Conservation (phyloP, 2,329 filamentous ascomycete genomes). For the Colletotrichum kahawae region DNA sequence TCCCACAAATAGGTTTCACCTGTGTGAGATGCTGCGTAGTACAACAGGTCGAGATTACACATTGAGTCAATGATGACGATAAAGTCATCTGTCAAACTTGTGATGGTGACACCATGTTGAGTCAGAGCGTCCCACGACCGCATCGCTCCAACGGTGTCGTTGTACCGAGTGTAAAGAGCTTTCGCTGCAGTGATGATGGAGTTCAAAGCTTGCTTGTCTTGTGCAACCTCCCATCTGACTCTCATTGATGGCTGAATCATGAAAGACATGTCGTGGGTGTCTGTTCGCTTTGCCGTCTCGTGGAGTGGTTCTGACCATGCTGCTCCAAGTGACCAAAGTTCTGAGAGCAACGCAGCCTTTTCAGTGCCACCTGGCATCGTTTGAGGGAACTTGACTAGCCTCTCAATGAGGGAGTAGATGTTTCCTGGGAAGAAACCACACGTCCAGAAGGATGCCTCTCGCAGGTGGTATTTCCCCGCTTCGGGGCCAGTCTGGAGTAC, state of each 20-base stretch:
- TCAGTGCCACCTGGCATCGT: constrained; percentile 10
- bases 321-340: constrained; percentile 29
- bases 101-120: constrained; percentile 33
- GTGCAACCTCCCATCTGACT: constrained; percentile 51
- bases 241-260: constrained; percentile 56
- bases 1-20: constrained; percentile 29
- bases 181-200: constrained; percentile 48
- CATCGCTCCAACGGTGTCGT: constrained; percentile 47
- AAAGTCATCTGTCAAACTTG: constrained; percentile 37
- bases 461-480: constrained; percentile 19
- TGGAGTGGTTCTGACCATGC: constrained; percentile 42
- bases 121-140: constrained; percentile 50
- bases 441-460: constrained; percentile 34
- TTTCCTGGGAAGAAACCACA: constrained; percentile 44
- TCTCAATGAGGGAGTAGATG: constrained; percentile 38
- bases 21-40: constrained; percentile 37
- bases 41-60: constrained; percentile 43
- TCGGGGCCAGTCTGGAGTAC: constrained; percentile 23
- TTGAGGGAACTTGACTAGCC: constrained; percentile 34
- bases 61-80: constrained; percentile 49
- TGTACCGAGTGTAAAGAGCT: constrained; percentile 47
- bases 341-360: constrained; percentile 21
- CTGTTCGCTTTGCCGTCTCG: constrained; percentile 41
- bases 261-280: constrained; percentile 61
- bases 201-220: constrained; percentile 40